Base-by-base conservation (phyloP, 169 alveolate genomes). In the Plasmodium gaboni region DNA sequence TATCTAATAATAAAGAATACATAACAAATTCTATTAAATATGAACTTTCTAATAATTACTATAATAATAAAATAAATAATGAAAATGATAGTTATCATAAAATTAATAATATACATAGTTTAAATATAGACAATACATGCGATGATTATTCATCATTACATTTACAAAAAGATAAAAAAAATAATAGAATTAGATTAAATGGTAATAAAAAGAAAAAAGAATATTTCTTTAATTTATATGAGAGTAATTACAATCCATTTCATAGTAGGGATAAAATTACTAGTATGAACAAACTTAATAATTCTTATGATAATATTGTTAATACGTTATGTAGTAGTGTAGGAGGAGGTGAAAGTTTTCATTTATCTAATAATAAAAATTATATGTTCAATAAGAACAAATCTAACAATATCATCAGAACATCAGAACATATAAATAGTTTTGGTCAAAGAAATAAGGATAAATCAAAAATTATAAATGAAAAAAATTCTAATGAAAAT, bases 301-400 rank as follows among this genome's bases (percentile, higher is more conserved):
- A 24, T 68, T 78, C 89, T 19, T 78, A 78, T 42, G 55, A 64
- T 12, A n/a, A 65, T 6, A 78, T 64, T 15, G 67, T 78, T 6
- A 78, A 78, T 28, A 50, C 59, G 1, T 70, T 65, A 26, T 78
- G 69, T 44, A 64, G n/a, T 51, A 78, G 57, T 38, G 53, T 22
- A 71, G 68, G 19, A 3, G 22, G 50, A 5, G 44, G 44, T 32
- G 44, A 32, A 32, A 2, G 44, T 5, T 32, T 32, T 7, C 44
- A 32, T 32, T 3, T 32, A 32, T 32, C 44, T 32, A 32, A 32
- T 32, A 32, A 32, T 32, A 32, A 32, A 32, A 32, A 32, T 32
- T 32, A 32, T 32, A 32, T 5, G 44, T 32, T 32, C 7, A 32
- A 32, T 32, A 3, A 32, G 7, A 32, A 32, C 0, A 32, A 32